Conservation (phyloP, 768 basidiomycete genomes). For the Leccinum fibrillosum region DNA sequence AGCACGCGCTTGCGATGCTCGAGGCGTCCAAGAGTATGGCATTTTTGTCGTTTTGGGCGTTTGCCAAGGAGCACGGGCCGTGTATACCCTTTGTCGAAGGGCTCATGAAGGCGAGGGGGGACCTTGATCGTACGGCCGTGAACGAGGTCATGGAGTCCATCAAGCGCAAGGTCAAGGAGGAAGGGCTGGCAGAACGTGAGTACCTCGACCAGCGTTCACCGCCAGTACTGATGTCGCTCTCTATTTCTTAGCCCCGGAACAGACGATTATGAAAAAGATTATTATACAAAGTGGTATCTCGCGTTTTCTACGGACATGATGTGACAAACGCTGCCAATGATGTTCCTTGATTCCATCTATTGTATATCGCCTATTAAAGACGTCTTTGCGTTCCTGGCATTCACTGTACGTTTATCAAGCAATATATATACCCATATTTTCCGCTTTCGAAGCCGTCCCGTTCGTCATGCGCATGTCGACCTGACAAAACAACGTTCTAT, state of each 20-base stretch:
- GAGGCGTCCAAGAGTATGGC: no score
- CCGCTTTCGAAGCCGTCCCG: conserved; percentile 76
- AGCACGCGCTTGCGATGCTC: no score
- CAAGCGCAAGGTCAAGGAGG: no score
- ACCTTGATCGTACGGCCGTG: no score
- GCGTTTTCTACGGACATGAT: conserved; percentile 58
- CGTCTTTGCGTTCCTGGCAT: not conserved
- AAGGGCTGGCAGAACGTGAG: no score
- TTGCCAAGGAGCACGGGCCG: no score
- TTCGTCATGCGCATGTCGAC: conserved; percentile 99
- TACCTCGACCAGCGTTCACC: no score
- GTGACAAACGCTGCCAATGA: not conserved
- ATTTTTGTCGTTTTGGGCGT: no score
- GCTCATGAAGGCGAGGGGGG: no score
- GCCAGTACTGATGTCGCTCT: not conserved
- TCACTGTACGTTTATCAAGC: conserved; percentile 11
- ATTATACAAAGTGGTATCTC: conserved; percentile 72
- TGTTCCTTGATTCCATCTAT: not conserved
- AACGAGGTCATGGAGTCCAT: no score
- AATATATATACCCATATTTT: conserved; percentile 65
- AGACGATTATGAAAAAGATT: conserved; percentile 91
- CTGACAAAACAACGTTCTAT: conserved; percentile 33
- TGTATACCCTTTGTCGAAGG: no score
- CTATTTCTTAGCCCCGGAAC: conserved; percentile 57
- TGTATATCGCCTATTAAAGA: not conserved